A percentile compares a stretch with the other conserved stretches of the same genome.
These are phyloP conservation scores for Inga oerstediana DNA, from an alignment of 306 rosid genomes.

Conservation along the genomic window DNA sequence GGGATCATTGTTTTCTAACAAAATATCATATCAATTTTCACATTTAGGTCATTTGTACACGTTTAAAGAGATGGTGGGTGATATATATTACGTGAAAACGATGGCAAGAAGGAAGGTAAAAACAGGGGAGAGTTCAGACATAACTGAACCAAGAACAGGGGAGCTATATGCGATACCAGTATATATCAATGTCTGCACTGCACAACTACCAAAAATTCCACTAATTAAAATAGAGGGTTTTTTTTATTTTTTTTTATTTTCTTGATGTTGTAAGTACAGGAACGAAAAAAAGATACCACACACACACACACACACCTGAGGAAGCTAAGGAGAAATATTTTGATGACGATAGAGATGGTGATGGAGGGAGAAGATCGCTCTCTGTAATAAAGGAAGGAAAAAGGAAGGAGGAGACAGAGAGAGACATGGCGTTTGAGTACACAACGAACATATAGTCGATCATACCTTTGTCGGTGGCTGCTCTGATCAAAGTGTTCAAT, in stretches of 20 bases:
- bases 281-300: too few relatives aligned
- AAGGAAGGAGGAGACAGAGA: constrained; percentile 40
- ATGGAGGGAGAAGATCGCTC: constrained; percentile 32
- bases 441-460: constrained; percentile 39
- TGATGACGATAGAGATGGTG: constrained; percentile 14
- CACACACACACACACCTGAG: constrained; percentile 21
- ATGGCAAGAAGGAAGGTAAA: constrained; percentile 50
- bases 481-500: constrained; percentile 35
- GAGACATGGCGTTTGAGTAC: constrained; percentile 42
- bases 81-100: constrained; percentile 36
- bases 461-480: constrained; percentile 42
- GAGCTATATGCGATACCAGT: constrained; percentile 52
- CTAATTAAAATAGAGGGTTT: neutral
- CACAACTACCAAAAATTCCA: constrained; percentile 7
- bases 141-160: constrained; percentile 46
- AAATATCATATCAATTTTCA: too few relatives aligned
- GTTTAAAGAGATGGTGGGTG: neutral
- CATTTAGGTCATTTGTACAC: too few relatives aligned
- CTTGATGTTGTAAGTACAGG: too few relatives aligned
- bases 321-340: constrained; percentile 32
- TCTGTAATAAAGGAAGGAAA: constrained; percentile 45
- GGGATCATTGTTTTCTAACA: too few relatives aligned
- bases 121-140: constrained; percentile 51
- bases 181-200: constrained; percentile 35
- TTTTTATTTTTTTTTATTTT: too few relatives aligned